Conservation (phyloP, 495 filamentous ascomycete genomes). For the Ascobolus immersus region DNA sequence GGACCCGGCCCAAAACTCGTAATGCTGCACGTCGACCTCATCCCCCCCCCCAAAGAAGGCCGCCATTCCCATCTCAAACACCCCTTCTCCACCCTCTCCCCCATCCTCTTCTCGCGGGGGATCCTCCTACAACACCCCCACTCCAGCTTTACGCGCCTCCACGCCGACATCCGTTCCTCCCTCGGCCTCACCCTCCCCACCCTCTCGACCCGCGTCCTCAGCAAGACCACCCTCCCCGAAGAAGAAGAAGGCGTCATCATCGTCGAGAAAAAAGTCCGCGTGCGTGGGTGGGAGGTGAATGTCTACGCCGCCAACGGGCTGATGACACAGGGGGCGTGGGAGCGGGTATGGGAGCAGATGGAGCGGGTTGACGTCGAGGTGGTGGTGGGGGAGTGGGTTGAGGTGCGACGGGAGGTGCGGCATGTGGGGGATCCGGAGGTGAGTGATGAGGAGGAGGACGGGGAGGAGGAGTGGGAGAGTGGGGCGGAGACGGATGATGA, state of each 20-base stretch:
- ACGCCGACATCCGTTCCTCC: conserved; percentile 73
- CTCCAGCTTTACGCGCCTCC: conserved; percentile 72
- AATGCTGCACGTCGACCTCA: no score
- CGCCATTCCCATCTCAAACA: no score
- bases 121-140: conserved; percentile 70
- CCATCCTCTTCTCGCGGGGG: conserved; percentile 60
- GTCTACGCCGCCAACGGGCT: conserved; percentile 85
- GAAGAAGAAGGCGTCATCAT: conserved; percentile 18
- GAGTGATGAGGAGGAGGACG: no score
- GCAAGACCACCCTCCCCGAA: conserved; percentile 24
- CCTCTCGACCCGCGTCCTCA: conserved; percentile 19
- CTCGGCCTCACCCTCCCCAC: conserved; percentile 43
- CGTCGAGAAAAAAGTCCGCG: conserved; percentile 13
- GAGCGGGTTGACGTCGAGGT: conserved; percentile 89
- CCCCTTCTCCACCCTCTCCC: conserved; percentile 20
- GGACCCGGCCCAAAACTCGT: no score
- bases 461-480: no score
- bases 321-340: conserved; percentile 79
- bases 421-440: no score
- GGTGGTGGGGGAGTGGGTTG: no score
- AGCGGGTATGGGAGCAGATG: conserved; percentile 88
- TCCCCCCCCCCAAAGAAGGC: no score
- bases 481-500: no score
- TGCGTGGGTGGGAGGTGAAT: conserved; percentile 53
- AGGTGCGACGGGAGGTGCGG: no score